These are phyloP conservation scores for Chlamydomonas sphaeroides DNA, from an alignment of 139 green algal species.

Conservation along the genomic window DNA sequence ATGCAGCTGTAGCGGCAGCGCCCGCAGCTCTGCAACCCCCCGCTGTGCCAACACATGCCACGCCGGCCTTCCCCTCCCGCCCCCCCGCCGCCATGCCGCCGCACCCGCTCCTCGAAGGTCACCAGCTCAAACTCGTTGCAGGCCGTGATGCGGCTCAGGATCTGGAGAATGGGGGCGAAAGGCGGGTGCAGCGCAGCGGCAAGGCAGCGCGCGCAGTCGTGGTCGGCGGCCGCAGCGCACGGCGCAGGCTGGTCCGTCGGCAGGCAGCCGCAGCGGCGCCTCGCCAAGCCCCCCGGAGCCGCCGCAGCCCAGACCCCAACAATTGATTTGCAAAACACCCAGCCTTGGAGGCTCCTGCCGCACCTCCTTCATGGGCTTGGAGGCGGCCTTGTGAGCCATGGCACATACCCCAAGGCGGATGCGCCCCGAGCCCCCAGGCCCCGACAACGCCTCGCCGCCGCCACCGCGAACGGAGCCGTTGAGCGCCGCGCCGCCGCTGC, in stretches of 20 bases:
- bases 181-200: too few relatives aligned
- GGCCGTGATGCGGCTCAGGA: conserved; percentile 79
- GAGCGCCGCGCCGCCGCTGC: neutral
- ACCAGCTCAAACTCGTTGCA: conserved; percentile 92
- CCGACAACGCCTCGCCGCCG: neutral
- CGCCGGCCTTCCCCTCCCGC: too few relatives aligned
- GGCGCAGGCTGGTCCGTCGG: too few relatives aligned
- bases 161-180: too few relatives aligned
- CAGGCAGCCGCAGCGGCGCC: too few relatives aligned
- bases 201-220: too few relatives aligned
- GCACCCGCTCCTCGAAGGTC: conserved; percentile 76
- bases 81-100: neutral
- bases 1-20: too few relatives aligned
- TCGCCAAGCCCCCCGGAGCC: too few relatives aligned
- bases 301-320: too few relatives aligned
- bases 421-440: neutral
- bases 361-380: conserved; percentile 90
- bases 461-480: neutral
- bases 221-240: too few relatives aligned
- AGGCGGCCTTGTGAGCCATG: conserved; percentile 91
- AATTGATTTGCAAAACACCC: too few relatives aligned
- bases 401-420: conserved; percentile 67
- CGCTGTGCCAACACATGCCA: neutral
- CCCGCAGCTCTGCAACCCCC: neutral
- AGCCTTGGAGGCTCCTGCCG: too few relatives aligned